phyloP scores from a whole-genome alignment of 208 protist species.

The Trypanosoma lewisi region DNA sequence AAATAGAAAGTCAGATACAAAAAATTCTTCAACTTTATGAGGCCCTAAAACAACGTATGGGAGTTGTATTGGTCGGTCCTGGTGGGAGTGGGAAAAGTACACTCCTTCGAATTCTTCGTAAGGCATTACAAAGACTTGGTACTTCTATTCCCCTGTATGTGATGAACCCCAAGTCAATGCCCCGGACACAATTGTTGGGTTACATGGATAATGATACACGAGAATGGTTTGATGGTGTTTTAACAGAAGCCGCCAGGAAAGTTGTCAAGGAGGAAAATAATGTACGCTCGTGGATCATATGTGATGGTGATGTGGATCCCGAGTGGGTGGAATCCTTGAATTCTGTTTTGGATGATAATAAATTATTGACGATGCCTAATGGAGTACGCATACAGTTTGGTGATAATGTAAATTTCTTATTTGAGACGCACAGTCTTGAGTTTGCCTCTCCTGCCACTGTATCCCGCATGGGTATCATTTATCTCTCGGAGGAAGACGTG shows the following conservation, averaged over 20 bases:
- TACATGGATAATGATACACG: slow-evolving; percentile 98
- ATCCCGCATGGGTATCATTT: slow-evolving; percentile 98
- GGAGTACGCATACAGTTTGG: slow-evolving; percentile 98
- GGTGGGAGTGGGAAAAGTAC: slow-evolving; percentile 97
- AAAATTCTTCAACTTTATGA: slow-evolving; percentile 97
- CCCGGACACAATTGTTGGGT: slow-evolving; percentile 94
- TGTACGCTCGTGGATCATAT: slow-evolving; percentile 96
- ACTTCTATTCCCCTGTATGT: slow-evolving; percentile 88
- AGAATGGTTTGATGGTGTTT: slow-evolving; percentile 98
- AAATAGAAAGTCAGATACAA: slow-evolving; percentile 84
- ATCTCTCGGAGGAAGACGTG: slow-evolving; percentile 96
- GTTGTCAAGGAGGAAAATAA: slow-evolving; percentile 92
- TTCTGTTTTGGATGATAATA: slow-evolving; percentile 98
- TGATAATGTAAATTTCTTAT: slow-evolving; percentile 98
- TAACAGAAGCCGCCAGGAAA: slow-evolving; percentile 93
- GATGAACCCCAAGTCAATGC: slow-evolving; percentile 98
- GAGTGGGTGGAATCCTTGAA: slow-evolving; percentile 99
- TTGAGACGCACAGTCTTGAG: slow-evolving; percentile 97
- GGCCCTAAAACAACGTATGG: slow-evolving; percentile 96
- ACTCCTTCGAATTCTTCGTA: slow-evolving; percentile 89
- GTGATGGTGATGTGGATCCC: slow-evolving; percentile 98
- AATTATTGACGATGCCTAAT: slow-evolving; percentile 96
- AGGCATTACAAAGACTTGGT: slow-evolving; percentile 84
- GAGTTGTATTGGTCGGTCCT: slow-evolving; percentile 96
- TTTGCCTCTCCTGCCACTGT: slow-evolving; percentile 98